Conservation (phyloP, 306 rosid genomes). For the Glycine latifolia region DNA sequence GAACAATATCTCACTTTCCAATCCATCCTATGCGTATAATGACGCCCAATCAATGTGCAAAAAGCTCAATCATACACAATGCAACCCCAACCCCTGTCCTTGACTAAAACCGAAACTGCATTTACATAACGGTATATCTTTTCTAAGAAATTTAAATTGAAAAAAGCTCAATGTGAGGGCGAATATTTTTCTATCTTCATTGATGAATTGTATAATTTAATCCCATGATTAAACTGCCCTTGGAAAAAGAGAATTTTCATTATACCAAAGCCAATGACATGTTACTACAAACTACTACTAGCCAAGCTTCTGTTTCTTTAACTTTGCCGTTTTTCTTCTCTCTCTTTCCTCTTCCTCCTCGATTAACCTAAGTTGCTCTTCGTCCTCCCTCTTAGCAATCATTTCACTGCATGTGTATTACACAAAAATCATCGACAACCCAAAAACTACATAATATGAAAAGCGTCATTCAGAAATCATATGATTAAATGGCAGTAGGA, state of each 20-base stretch:
- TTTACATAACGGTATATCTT: constrained; percentile 15
- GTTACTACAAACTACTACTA: constrained; percentile 2
- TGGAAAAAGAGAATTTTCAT: constrained; percentile 32
- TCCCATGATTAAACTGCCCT: constrained; percentile 18
- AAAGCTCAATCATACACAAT: neutral
- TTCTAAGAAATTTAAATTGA: neutral
- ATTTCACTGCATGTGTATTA: constrained; percentile 51
- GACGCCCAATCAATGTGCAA: neutral
- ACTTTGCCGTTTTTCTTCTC: constrained; percentile 53
- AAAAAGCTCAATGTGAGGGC: constrained; percentile 22
- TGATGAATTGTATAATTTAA: constrained; percentile 38
- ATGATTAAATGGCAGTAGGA: neutral
- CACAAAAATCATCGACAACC: neutral
- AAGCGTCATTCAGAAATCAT: neutral
- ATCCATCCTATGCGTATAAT: constrained; percentile 12
- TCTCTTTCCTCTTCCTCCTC: constrained; percentile 70
- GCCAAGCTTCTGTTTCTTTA: constrained; percentile 57
- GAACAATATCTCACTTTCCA: constrained; percentile 4
- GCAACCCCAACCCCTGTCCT: constrained; percentile 8
- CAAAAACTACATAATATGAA: neutral
- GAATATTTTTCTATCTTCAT: constrained; percentile 27
- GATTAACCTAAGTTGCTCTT: constrained; percentile 63
- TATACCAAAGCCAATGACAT: constrained; percentile 37
- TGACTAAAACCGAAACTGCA: neutral
- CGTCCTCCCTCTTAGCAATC: constrained; percentile 69